Evolutionary conservation across 2,329 filamentous ascomycete genomes (phyloP), one percentile per base, ranked within the genome.

Genomic region (Chaetothyriales sp.): DNA sequence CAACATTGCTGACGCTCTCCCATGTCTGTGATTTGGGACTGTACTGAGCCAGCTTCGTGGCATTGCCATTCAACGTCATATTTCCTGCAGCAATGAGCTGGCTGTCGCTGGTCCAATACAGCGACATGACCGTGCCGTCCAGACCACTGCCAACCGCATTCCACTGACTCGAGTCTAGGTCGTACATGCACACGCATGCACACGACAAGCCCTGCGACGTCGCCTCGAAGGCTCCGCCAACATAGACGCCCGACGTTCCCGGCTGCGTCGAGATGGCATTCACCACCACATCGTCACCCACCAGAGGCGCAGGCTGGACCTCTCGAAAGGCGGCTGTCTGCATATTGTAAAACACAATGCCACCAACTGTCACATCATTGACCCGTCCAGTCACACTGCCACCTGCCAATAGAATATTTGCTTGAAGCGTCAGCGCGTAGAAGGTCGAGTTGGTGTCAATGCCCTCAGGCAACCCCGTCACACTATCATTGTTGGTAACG

Each of bases 201-300:
- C 92, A 98, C 44, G 80, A 82, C 28, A 97, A 76, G 4, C 84
- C 83, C 25, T 92, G 92, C 18, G 89, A 92, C 29, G 78, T 80
- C 9, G 50, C 43, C n/a, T 80, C 73, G 63, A 97, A 98, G 8
- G 78, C 80, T 29, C 92, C 92, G 40, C 85, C 90, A 29, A 98
- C 85, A 63, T 85, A 98, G 10, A 98, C 75, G 48, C 92, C 81
- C 1, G 76, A 74, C 18, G 81, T 81, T 51, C 77, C 77, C 0
- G 86, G 85, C 51, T 83, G 83, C 7, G 82, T 74, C 9, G 80
- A 77, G 59, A 98, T 88, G 25, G 85, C 74, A 53, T 87, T 84
- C 44, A 97, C 89, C 2, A 80, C 78, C 22, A 82, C 80, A 56
- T 81, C 77, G 5, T 74, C 72, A 13, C 90, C 89, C 9, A 75